Evolutionary conservation across 2,329 filamentous ascomycete species (phyloP), one percentile per base, ranked within the genome.

Genomic region (Akanthomyces lecanii): DNA sequence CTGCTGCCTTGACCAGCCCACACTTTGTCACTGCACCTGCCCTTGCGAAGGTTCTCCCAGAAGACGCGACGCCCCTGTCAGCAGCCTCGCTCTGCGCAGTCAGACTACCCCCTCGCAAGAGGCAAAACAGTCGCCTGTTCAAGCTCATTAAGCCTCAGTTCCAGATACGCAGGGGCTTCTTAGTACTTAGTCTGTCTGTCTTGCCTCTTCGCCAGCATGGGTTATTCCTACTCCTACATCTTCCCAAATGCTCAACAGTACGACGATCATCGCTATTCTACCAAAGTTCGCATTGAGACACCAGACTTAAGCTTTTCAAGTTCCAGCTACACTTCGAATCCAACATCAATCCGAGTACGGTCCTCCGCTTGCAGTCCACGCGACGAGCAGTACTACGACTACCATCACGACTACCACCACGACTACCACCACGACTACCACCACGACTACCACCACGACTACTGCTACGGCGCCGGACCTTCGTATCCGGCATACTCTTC

Each of bases 401-500:
- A n/a, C n/a, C n/a, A n/a, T n/a, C n/a, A n/a, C n/a, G n/a, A n/a
- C n/a, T n/a, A n/a, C n/a, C n/a, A n/a, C n/a, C n/a, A n/a, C n/a
- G n/a, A n/a, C n/a, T n/a, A n/a, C n/a, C n/a, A n/a, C n/a, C n/a
- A 30, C 55, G 23, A 44, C 50, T 21, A 21, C 21, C 21, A 44
- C 50, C 42, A 30, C 55, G 23, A 44, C 50, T 23, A 36, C 50
- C 28, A 60, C 40, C 7, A 28, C 50, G 33, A 48, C 33, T 33
- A 60, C 33, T 59, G 21, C 55, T 50, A 59, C 55, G 44, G 50
- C 33, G 55, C 62, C 55, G 55, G 55, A 18, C 40, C 36, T 42
- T 54, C 45, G n/a, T 54, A 44, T 51, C 62, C 62, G 62, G 62
- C 42, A 28, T 40, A 44, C 33, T 62, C 59, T 50, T 28, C 60